Evolutionary conservation across 164 flowering plant species (phyloP), one percentile per base, ranked within the genome.

Genomic region (Macadamia tetraphylla): DNA sequence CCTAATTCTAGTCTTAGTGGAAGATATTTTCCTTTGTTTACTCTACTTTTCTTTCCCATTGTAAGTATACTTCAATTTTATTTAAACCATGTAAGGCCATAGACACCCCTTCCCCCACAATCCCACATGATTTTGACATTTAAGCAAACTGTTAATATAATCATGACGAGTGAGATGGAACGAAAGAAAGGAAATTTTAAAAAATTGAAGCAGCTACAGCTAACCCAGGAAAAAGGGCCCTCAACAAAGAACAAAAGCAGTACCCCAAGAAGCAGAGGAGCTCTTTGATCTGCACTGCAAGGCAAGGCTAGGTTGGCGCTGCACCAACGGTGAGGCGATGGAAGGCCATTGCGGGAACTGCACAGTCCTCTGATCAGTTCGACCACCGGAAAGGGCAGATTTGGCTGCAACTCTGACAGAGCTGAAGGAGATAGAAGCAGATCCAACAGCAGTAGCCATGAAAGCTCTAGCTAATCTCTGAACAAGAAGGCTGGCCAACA

Each of bases 271-370:
- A 35, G 67, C 44, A 43, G 62, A 67, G 42, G 40, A 69, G 40
- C 64, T 65, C 46, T 31, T 17, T 23, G 76, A 76, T 76, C 70
- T 63, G 44, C 70, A 69, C 29, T 74, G 77, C 56, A 65, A 58
- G 12, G 69, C 63, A 49, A 60, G 15, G 67, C 57, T 29, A 51
- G 70, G 35, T 35, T 32, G 65, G 29, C 44, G 46, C 48, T 18
- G 66, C 60, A 60, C 18, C 23, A 62, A 42, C 17, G 12, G 65
- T 1, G n/a, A 56, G 4, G 70, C 62, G 32, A 42, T 40, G 18
- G 65, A 59, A 8, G 63, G 43, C 61, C 6, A 71, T 29, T 62
- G 42, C 3, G 30, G 58, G 43, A 74, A 51, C 15, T 44, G 60
- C 57, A 66, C 29, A 63, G 62, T 63, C 53, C 35, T 69, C 49